Conservation (phyloP, 148 eudicot species). For the Rhododendron kiyosumense region DNA sequence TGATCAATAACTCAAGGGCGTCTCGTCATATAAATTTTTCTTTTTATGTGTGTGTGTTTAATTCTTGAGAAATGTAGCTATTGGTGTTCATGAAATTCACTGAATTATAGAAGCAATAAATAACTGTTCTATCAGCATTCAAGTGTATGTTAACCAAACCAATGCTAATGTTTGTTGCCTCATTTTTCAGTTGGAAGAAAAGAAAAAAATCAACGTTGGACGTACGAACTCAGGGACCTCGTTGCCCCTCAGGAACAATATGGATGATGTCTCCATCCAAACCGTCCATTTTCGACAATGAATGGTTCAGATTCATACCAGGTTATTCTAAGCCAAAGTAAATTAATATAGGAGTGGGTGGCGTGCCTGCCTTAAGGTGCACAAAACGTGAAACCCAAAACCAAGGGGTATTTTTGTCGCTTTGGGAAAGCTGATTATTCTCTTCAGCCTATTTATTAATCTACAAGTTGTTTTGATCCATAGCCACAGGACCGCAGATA, state of each 20-base stretch:
- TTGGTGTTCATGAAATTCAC: no score
- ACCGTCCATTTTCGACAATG: no score
- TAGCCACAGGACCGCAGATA: not conserved
- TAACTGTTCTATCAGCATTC: not conserved
- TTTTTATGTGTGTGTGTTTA: no score
- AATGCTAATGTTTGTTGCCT: not conserved
- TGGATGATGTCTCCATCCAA: no score
- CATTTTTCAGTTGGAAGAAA: no score
- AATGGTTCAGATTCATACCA: no score
- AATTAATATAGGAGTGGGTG: not conserved
- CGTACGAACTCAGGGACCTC: no score
- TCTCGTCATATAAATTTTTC: no score
- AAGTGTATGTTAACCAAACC: not conserved
- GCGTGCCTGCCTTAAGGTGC: constrained; percentile 9
- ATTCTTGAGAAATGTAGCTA: no score
- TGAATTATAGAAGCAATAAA: not conserved
- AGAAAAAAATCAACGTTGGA: no score
- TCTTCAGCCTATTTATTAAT: not conserved
- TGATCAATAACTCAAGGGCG: no score
- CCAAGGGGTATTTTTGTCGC: constrained; percentile 53
- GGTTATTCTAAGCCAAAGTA: not conserved
- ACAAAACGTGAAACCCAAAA: constrained; percentile 16
- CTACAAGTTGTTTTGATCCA: not conserved
- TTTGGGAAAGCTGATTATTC: constrained; percentile 59
- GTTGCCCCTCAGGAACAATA: no score